Percentiles rank a stretch among this genome's conserved stretches.
Conservation (phyloP, 129 eudicot genomes). For the Logfia minima region DNA sequence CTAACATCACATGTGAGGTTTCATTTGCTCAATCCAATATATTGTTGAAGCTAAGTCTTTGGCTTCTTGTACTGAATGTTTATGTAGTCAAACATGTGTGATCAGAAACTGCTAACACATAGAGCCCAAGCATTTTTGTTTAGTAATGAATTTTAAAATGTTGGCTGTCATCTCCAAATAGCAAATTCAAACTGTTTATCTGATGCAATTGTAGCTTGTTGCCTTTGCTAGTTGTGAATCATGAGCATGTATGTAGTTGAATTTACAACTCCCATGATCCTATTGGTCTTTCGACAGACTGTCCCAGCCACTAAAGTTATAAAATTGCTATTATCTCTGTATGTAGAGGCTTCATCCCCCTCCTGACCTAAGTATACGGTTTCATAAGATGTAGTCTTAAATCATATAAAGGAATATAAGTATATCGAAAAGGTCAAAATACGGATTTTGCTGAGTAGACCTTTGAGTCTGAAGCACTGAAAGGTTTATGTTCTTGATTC, state of each 20-base stretch:
- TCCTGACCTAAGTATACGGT: background rate
- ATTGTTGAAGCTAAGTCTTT: background rate
- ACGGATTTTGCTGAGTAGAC: background rate
- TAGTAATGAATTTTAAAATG: constrained; percentile 23
- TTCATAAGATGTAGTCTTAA: background rate
- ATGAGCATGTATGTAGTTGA: background rate
- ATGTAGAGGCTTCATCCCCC: background rate
- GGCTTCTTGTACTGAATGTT: constrained; percentile 20
- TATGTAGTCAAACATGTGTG: constrained; percentile 14
- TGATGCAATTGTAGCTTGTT: background rate
- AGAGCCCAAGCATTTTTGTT: constrained; percentile 18
- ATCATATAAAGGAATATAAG: background rate
- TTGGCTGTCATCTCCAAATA: background rate
- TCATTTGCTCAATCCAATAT: constrained; percentile 16
- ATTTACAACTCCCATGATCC: background rate
- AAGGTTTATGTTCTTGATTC: background rate
- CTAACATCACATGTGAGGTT: constrained; percentile 13
- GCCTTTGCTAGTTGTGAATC: background rate
- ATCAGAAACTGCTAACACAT: constrained; percentile 14
- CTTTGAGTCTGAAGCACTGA: background rate
- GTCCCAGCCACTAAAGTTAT: background rate
- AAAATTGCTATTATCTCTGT: background rate
- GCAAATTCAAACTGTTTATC: background rate
- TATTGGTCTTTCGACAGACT: background rate
- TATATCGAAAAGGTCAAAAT: background rate